Base-by-base conservation (phyloP, 176 grass and related monocot genomes). In the Ananas comosus region DNA sequence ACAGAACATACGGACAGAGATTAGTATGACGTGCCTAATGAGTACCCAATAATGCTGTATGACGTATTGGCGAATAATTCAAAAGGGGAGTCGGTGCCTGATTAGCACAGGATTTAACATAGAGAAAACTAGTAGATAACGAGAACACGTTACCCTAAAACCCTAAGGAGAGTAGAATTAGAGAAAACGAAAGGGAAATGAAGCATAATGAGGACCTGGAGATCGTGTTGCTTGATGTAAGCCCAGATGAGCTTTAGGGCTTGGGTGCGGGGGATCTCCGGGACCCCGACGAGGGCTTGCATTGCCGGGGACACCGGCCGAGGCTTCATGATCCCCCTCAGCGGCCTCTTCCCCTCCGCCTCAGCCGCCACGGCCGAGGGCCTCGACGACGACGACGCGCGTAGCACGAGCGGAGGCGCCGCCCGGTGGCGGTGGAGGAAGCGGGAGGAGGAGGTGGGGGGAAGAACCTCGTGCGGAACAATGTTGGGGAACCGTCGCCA, bases 191-290 rank as follows among this genome's bases (percentile, higher is more conserved):
- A 56, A 59, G 13, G 54, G 54, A 59, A 22, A 19, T 16, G 56
- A 61, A 21, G 56, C 17, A 61, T 18, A 59, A 59, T 2, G n/a
- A 2, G 13, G 33, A 91, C 92, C 88, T 96, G 86, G 65, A 96
- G 88, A 48, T 91, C 74, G 73, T 85, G 73, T 74, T 91, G 72
- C 83, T 91, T 96, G 75, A 96, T 96, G 79, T 91, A 87, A 64
- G 81, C 88, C 92, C 86, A 96, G 63, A 96, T 76, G 73, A 83
- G 78, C 83, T 91, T 96, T 65, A 91, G 86, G 24, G 76, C 92
- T 81, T 91, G 85, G 66, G 92, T 91, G 72, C 88, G 80, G 66
- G 92, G 70, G 51, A 96, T 91, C 51, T 87, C 92, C 24, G 76
- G 27, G 47, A 66, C 78, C 21, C 92, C 92, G 9, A 91, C 83